These are phyloP conservation scores for Vitis amurensis DNA, from an alignment of 164 flowering plant genomes.

Conservation along the genomic window DNA sequence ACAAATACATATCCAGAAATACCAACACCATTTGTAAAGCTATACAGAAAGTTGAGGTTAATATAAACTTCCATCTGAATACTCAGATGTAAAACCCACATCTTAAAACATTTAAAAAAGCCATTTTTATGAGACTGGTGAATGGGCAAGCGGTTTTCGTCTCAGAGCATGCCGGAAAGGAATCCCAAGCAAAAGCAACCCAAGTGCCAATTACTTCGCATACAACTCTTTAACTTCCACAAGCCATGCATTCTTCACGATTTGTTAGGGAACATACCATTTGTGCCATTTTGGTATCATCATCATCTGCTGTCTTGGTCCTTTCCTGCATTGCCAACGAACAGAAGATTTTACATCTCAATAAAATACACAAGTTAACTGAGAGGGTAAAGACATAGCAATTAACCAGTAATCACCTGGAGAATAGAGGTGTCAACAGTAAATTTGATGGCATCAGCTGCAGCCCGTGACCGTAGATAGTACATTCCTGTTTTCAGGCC, in stretches of 20 bases:
- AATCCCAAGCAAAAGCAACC: background rate
- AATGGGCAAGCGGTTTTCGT: background rate
- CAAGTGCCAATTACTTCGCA: background rate
- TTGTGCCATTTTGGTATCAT: conserved; percentile 70
- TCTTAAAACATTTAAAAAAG: background rate
- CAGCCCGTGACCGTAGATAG: conserved; percentile 86
- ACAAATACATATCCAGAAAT: too few relatives aligned
- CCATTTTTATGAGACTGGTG: background rate
- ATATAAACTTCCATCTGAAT: too few relatives aligned
- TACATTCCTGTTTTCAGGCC: conserved; percentile 96
- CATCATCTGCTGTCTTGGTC: conserved; percentile 28
- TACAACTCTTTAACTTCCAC: conserved; percentile 64
- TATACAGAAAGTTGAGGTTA: too few relatives aligned
- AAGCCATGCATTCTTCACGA: conserved; percentile 89
- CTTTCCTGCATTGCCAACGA: conserved; percentile 40
- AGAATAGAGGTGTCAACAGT: conserved; percentile 80
- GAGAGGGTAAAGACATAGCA: background rate
- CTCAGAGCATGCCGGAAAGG: background rate
- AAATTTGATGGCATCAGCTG: conserved; percentile 97
- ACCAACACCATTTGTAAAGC: too few relatives aligned
- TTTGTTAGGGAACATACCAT: conserved; percentile 85
- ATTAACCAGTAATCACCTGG: conserved; percentile 34
- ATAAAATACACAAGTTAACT: background rate
- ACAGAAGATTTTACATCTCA: background rate
- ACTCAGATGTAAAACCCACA: background rate